These are phyloP conservation scores for Polysphondylium violaceum DNA, from an alignment of 78 protist genomes.

Conservation along the genomic window DNA sequence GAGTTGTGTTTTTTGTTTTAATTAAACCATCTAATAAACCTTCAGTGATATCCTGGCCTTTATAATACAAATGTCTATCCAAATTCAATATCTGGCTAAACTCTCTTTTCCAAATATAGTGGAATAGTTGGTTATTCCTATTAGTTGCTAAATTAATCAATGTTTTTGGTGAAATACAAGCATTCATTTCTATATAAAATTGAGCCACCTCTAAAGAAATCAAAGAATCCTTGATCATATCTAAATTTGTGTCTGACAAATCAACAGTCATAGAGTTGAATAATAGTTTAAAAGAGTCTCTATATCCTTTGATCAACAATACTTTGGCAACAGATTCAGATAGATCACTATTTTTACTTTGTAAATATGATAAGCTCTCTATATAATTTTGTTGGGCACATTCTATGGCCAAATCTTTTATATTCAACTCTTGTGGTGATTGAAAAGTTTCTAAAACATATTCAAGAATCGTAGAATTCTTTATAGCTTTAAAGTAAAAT, in stretches of 20 bases:
- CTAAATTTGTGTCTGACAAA: background rate
- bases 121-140: background rate
- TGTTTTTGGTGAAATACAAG: background rate
- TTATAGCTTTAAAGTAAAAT: no score
- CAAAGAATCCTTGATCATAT: background rate
- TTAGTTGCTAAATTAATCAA: background rate
- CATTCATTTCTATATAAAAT: background rate
- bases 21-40: background rate
- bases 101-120: background rate
- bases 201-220: background rate
- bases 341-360: no score
- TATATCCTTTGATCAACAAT: background rate
- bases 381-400: no score
- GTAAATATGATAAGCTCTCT: no score
- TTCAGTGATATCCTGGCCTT: background rate
- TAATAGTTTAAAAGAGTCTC: background rate
- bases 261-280: background rate
- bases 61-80: background rate
- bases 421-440: no score
- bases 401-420: no score
- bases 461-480: no score
- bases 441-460: no score
- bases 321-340: background rate
- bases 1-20: no score
- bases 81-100: background rate